phyloP scores from a whole-genome alignment of 345 rosid species.

The Sisymbrium altissimum region DNA sequence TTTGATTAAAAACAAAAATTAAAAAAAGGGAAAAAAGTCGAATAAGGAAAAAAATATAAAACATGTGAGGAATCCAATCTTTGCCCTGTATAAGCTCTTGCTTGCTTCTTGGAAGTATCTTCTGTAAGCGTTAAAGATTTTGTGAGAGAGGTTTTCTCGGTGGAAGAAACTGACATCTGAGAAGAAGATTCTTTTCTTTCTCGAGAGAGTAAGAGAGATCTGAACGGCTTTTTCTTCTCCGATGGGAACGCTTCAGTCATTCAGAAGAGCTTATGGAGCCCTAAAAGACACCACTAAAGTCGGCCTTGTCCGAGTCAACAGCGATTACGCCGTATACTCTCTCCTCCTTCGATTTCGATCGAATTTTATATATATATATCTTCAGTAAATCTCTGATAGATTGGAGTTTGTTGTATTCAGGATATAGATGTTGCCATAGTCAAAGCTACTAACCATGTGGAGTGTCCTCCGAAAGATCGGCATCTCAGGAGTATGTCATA shows the following conservation, averaged over 20 bases:
- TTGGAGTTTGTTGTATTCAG: conserved; percentile 37
- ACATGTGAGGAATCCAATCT: conserved; percentile 9
- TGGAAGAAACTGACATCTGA: background rate
- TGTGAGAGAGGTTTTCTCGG: conserved; percentile 1
- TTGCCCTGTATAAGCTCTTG: background rate
- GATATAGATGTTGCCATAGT: conserved; percentile 86
- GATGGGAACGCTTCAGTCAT: conserved; percentile 83
- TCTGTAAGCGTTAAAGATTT: background rate
- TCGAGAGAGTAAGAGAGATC: no score
- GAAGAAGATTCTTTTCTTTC: no score
- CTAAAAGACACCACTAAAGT: conserved; percentile 90
- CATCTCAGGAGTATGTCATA: conserved; percentile 61
- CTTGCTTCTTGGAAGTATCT: conserved; percentile 1
- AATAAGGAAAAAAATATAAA: conserved; percentile 2
- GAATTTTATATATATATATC: background rate
- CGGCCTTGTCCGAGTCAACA: conserved; percentile 90
- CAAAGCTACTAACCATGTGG: conserved; percentile 92
- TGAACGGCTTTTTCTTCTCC: conserved; percentile 27
- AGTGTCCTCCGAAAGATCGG: conserved; percentile 83
- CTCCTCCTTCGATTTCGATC: background rate
- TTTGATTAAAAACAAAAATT: background rate
- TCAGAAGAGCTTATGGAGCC: conserved; percentile 88
- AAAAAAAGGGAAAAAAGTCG: background rate
- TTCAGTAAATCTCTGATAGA: background rate
- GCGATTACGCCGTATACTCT: conserved; percentile 70